A percentile compares a stretch with the other conserved stretches of the same genome.
Evolutionary conservation across 148 eudicot species (phyloP).

Genomic region (Dysphania ambrosioides): DNA sequence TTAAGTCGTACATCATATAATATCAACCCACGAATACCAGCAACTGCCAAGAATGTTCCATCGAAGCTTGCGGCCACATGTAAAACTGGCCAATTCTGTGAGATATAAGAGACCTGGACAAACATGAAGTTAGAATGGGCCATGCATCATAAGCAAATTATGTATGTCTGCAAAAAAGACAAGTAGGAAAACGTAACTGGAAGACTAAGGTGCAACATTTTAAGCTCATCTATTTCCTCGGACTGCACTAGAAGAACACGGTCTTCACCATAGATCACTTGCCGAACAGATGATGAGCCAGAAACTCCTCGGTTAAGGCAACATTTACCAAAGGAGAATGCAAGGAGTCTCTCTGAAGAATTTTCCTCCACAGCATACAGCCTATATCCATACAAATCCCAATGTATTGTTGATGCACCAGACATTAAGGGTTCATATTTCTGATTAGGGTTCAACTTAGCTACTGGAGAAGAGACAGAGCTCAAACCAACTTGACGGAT

Average conservation of each 20-base stretch:
- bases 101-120: slow-evolving; percentile 83
- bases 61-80: slow-evolving; percentile 92
- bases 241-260: slow-evolving; percentile 93
- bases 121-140: slow-evolving; percentile 27
- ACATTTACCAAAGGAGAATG: slow-evolving; percentile 90
- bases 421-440: slow-evolving; percentile 85
- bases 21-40: slow-evolving; percentile 90
- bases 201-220: slow-evolving; percentile 91
- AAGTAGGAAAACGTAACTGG: slow-evolving; percentile 71
- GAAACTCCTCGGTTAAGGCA: slow-evolving; percentile 97
- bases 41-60: slow-evolving; percentile 92
- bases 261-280: slow-evolving; percentile 95
- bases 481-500: slow-evolving; percentile 86
- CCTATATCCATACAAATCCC: slow-evolving; percentile 97
- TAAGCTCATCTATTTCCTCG: slow-evolving; percentile 93
- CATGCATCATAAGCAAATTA: slow-evolving; percentile 1
- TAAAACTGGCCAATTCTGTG: slow-evolving; percentile 92
- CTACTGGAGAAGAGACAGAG: slow-evolving; percentile 81
- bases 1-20: slow-evolving; percentile 78
- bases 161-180: slow-evolving; percentile 14
- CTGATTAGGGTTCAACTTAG: slow-evolving; percentile 62
- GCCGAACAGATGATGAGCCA: slow-evolving; percentile 76
- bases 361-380: slow-evolving; percentile 86
- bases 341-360: slow-evolving; percentile 80
- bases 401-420: slow-evolving; percentile 83